Conservation (phyloP, 495 filamentous ascomycete species). For the Talaromyces nanjingensis region DNA sequence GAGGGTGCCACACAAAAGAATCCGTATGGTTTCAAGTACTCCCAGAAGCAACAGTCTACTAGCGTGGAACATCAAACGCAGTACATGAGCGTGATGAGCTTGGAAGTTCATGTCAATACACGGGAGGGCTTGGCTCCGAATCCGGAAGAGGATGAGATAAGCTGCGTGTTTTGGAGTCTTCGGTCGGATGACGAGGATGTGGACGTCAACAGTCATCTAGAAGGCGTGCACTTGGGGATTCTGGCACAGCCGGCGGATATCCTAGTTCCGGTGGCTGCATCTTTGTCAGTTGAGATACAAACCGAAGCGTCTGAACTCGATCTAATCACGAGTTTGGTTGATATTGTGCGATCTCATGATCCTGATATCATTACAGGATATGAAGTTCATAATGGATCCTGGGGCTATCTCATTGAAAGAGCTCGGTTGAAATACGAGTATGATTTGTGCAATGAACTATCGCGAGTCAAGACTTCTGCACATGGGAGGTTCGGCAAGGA, state of each 20-base stretch:
- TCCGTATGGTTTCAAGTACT: slow-evolving; percentile 78
- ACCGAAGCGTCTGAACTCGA: slow-evolving; percentile 77
- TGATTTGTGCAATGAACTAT: slow-evolving; percentile 83
- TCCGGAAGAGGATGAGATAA: slow-evolving; percentile 85
- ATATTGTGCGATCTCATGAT: slow-evolving; percentile 77
- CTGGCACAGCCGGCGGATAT: slow-evolving; percentile 27
- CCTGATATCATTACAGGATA: slow-evolving; percentile 94
- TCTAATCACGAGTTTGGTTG: slow-evolving; percentile 71
- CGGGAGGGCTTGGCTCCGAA: slow-evolving; percentile 73
- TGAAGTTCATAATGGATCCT: slow-evolving; percentile 87
- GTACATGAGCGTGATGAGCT: slow-evolving; percentile 94
- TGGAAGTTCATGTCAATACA: slow-evolving; percentile 94
- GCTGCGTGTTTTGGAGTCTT: slow-evolving; percentile 85
- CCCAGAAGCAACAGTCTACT: slow-evolving; percentile 66
- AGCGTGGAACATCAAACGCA: slow-evolving; percentile 80
- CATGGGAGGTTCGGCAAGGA: slow-evolving; percentile 80
- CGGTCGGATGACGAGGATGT: slow-evolving; percentile 61
- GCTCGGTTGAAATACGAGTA: slow-evolving; percentile 82
- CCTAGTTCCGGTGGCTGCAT: slow-evolving; percentile 25
- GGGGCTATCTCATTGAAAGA: slow-evolving; percentile 93
- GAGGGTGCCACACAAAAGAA: slow-evolving; percentile 84
- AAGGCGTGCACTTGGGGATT: slow-evolving; percentile 58
- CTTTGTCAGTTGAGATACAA: slow-evolving; percentile 53
- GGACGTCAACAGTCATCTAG: slow-evolving; percentile 43
- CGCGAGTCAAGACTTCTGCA: slow-evolving; percentile 74